Base-by-base conservation (phyloP, 305 asterid species). In the Fraxinus velutina region DNA sequence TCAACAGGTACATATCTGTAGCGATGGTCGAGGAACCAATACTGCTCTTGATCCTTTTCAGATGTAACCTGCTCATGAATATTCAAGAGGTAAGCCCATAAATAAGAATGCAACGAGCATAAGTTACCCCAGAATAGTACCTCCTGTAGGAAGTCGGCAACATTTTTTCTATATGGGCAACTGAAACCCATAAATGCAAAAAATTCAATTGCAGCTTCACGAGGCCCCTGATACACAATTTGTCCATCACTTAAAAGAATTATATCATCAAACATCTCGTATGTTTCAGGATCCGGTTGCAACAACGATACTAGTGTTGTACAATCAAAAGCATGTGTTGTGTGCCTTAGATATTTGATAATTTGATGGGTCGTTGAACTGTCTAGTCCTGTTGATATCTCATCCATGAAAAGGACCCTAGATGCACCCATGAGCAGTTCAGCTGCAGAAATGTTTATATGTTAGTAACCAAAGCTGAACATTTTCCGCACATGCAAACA, bases 231-330 rank as follows among this genome's bases (percentile, higher is more conserved):
- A 84, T 93, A 93, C n/a, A 91, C 86, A 83, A 93, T 90, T 62
- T 90, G 90, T 27, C 97, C 97, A 83, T 93, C 96, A 17, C 94
- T 85, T 17, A 93, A 70, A 79, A 93, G 92, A 84, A 93, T 93
- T 62, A 93, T 81, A 62, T 93, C 97, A 77, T 93, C 97, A 85
- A 93, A 93, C 90, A 93, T 86, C 82, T 88, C 87, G 44, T 87
- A 93, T 22, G 97, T 91, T 84, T 91, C 96, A 21, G 97, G 97
- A 82, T 90, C 97, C 15, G 97, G 97, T 80, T 93, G 97, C 87
- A 93, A 80, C 36, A 93, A 89, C 29, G 97, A 93, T 64, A 93
- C 92, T 33, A 93, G 83, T 44, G 94, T 89, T 34, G 97, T 93
- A 75, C 87, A 86, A 85, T 89, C 88, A 76, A 93, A 88, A 77